Base-by-base conservation (phyloP, 2,329 filamentous ascomycete genomes). In the Venturia carpophila region DNA sequence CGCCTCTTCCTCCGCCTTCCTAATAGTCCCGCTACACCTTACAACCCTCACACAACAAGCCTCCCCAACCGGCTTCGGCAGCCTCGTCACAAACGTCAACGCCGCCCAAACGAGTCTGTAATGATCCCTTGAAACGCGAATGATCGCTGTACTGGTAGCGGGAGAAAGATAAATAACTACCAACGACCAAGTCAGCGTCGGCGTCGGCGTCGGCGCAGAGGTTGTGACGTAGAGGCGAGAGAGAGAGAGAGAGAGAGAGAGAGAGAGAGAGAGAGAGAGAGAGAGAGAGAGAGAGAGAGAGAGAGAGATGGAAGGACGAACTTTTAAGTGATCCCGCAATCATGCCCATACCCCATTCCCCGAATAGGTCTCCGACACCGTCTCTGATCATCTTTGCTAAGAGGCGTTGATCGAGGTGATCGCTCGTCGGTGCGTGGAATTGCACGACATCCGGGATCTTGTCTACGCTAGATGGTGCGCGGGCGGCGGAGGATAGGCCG, bases 131-230 rank as follows among this genome's bases (percentile, higher is more conserved):
- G 90, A 86, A 68, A 92, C 91, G 68, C 90, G 86, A 47, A 99
- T 81, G 67, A 99, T 99, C 64, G 93, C 91, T 0, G 93, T 99
- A 6, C 91, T 96, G 0, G 94, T 99, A n/a, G 92, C 89, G 3
- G 87, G 82, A 0, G 92, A 96, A 63, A 95, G 82, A 75, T 99
- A 99, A 80, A 96, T 96, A 64, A 99, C 91, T 93, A 69, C 30
- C 65, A 15, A n/a, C n/a, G n/a, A n/a, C n/a, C n/a, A n/a, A n/a
- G n/a, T n/a, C n/a, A n/a, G n/a, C n/a, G n/a, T n/a, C n/a, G n/a
- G n/a, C n/a, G n/a, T n/a, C n/a, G n/a, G n/a, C 6, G 24, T 63
- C 5, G 67, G 66, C 21, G 60, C 64, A 30, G 42, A 19, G 6
- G 24, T 58, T 13, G 17, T 41, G 37, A 42, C 62, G 47, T 21